A percentile compares a stretch with the other conserved stretches of the same genome.
Conservation (phyloP, 2,329 filamentous ascomycete species). For the Fusarium foetens region DNA sequence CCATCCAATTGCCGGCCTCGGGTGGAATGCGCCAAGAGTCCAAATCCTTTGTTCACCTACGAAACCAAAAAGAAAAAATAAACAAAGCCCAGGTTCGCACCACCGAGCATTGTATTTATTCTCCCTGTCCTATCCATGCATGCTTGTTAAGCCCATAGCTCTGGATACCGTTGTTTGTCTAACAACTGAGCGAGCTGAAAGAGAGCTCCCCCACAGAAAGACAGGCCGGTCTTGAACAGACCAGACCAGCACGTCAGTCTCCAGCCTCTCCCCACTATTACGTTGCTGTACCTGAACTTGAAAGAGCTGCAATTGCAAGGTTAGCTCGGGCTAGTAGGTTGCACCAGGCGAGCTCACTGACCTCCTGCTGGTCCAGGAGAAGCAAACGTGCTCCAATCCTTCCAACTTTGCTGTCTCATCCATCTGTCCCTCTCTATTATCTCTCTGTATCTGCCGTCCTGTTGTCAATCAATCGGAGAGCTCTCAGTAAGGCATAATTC, state of each 20-base stretch:
- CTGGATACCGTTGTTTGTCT: constrained; percentile 3
- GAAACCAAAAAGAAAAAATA: background rate
- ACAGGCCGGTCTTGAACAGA: constrained; percentile 11
- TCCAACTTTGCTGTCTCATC: constrained; percentile 21
- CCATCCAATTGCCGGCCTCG: constrained; percentile 35
- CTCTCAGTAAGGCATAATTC: background rate
- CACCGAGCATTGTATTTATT: constrained; percentile 14
- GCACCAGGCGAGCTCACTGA: constrained; percentile 41
- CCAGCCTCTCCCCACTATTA: constrained; percentile 30
- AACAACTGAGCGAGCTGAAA: constrained; percentile 17
- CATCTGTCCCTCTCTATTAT: background rate
- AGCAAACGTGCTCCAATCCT: constrained; percentile 36
- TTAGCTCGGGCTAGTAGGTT: constrained; percentile 27
- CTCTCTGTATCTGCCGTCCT: background rate
- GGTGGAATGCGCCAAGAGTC: constrained; percentile 39
- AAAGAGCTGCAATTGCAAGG: constrained; percentile 36
- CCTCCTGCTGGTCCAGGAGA: constrained; percentile 30
- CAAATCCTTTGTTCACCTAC: constrained; percentile 39
- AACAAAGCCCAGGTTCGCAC: constrained; percentile 3
- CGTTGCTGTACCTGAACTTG: constrained; percentile 34
- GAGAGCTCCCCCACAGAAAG: constrained; percentile 36
- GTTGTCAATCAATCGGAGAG: constrained; percentile 1
- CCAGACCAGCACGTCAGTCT: constrained; percentile 30
- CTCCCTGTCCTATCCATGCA: background rate
- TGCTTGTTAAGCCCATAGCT: background rate